These are phyloP conservation scores for Hibiscus trionum DNA, from an alignment of 345 rosid species.

Conservation along the genomic window DNA sequence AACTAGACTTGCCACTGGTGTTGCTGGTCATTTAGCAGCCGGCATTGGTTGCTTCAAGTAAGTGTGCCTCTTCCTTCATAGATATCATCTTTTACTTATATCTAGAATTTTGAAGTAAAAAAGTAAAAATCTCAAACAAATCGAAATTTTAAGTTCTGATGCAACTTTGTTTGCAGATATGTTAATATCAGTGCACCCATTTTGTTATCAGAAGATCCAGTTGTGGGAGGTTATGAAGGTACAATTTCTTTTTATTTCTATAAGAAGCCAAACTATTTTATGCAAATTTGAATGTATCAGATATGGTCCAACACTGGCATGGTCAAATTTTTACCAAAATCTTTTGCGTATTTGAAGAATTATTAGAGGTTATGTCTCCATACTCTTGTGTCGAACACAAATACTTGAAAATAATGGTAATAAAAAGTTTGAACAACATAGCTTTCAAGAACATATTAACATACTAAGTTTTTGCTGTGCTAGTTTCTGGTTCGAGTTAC, in stretches of 20 bases:
- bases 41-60: constrained; percentile 15
- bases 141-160: neutral
- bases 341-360: neutral
- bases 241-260: neutral
- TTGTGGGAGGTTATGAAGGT: constrained; percentile 20
- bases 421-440: neutral
- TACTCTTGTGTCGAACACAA: neutral
- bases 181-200: constrained; percentile 7
- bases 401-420: neutral
- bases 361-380: neutral
- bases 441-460: neutral
- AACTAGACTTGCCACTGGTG: constrained; percentile 16
- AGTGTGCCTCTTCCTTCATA: neutral
- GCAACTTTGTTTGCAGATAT: neutral
- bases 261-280: neutral
- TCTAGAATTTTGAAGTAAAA: neutral
- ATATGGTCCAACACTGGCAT: neutral
- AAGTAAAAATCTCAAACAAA: neutral
- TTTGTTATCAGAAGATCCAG: constrained; percentile 16
- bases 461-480: neutral
- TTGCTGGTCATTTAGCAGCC: constrained; percentile 18
- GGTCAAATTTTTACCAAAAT: neutral
- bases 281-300: neutral
- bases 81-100: neutral
- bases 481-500: constrained; percentile 9